Conservation (phyloP, 495 filamentous ascomycete genomes). For the Aspergillus hancockii region DNA sequence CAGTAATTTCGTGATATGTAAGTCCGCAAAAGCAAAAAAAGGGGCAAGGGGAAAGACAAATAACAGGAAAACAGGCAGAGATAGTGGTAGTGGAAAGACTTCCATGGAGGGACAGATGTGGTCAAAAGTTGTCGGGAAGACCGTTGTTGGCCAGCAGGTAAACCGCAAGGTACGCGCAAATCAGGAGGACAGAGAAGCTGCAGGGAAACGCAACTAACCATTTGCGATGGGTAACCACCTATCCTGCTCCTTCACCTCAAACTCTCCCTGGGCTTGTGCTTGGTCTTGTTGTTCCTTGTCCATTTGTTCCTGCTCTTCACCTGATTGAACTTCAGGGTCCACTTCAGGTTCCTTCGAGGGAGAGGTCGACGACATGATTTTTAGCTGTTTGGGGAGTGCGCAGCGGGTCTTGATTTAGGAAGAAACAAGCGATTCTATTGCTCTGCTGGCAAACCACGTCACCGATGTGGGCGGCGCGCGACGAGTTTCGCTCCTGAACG, state of each 20-base stretch:
- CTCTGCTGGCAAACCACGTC: slow-evolving; percentile 55
- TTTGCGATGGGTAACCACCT: slow-evolving; percentile 99
- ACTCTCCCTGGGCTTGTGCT: slow-evolving; percentile 71
- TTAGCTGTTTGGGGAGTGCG: slow-evolving; percentile 39
- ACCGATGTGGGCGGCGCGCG: slow-evolving; percentile 39
- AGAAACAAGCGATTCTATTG: slow-evolving; percentile 31
- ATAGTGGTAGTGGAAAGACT: slow-evolving; percentile 23
- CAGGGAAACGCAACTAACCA: slow-evolving; percentile 77
- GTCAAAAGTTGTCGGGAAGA: slow-evolving; percentile 37
- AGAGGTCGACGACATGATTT: slow-evolving; percentile 95
- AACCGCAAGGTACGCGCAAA: slow-evolving; percentile 59
- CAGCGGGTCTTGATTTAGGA: slow-evolving; percentile 32
- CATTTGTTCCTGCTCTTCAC: slow-evolving; percentile 79
- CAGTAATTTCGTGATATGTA: neutral
- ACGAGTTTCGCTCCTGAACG: slow-evolving; percentile 27
- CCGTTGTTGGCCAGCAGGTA: slow-evolving; percentile 47
- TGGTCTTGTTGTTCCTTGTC: slow-evolving; percentile 68
- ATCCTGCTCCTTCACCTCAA: slow-evolving; percentile 99
- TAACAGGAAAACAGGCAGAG: slow-evolving; percentile 13
- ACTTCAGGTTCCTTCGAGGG: slow-evolving; percentile 80
- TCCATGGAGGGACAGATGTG: slow-evolving; percentile 21
- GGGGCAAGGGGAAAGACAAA: slow-evolving; percentile 7
- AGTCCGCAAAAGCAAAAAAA: slow-evolving; percentile 2
- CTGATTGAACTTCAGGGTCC: slow-evolving; percentile 90
- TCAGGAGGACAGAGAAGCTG: slow-evolving; percentile 53